Conservation (phyloP, 345 rosid species). For the Viola odorata region DNA sequence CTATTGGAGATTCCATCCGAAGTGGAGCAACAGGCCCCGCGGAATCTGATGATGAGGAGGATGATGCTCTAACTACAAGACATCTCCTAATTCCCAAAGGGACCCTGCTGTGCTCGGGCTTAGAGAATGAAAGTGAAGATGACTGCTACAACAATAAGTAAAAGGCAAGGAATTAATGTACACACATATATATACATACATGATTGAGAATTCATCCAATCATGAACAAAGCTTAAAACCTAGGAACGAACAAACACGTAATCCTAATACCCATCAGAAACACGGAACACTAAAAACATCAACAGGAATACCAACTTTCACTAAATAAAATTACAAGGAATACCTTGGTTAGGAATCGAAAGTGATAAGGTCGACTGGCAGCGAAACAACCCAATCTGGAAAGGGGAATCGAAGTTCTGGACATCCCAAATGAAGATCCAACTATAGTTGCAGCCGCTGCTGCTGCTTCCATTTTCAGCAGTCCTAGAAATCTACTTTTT, state of each 20-base stretch:
- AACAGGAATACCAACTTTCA: neutral
- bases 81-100: slow-evolving; percentile 37
- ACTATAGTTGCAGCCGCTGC: slow-evolving; percentile 4
- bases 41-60: slow-evolving; percentile 40
- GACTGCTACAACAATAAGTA: slow-evolving; percentile 30
- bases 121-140: slow-evolving; percentile 30
- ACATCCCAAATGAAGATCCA: slow-evolving; percentile 8
- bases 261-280: too few relatives aligned
- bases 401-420: slow-evolving; percentile 23
- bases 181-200: neutral
- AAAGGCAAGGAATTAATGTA: neutral
- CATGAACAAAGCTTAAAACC: too few relatives aligned
- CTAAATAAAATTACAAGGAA: neutral
- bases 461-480: neutral
- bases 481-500: too few relatives aligned
- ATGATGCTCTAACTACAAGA: slow-evolving; percentile 47
- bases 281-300: too few relatives aligned
- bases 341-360: slow-evolving; percentile 40
- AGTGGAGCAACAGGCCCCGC: slow-evolving; percentile 69
- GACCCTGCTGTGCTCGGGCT: slow-evolving; percentile 19
- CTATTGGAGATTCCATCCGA: slow-evolving; percentile 79
- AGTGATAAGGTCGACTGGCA: slow-evolving; percentile 27
- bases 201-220: too few relatives aligned
- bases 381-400: slow-evolving; percentile 36
- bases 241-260: too few relatives aligned